phyloP scores from a whole-genome alignment of 2,329 filamentous ascomycete genomes.

The Epichloe typhina region DNA sequence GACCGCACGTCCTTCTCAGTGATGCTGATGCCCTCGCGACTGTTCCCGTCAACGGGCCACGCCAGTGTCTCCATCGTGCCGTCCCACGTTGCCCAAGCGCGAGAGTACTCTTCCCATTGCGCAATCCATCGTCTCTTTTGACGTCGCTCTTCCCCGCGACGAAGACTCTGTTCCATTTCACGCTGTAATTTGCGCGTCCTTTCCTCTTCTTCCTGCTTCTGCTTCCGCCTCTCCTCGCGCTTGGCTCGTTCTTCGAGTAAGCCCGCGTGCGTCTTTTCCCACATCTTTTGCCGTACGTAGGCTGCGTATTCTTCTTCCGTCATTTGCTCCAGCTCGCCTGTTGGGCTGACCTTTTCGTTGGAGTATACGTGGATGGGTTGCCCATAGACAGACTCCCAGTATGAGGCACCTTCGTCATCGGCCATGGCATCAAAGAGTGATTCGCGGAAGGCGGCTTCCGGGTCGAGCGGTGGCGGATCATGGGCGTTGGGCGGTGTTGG shows the following conservation, averaged over 20 bases:
- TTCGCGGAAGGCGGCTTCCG: slow-evolving; percentile 73
- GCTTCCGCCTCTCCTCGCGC: slow-evolving; percentile 38
- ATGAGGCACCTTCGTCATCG: slow-evolving; percentile 88
- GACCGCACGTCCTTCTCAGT: slow-evolving; percentile 46
- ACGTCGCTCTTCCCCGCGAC: slow-evolving; percentile 51
- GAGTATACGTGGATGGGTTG: slow-evolving; percentile 81
- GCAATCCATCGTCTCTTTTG: slow-evolving; percentile 39
- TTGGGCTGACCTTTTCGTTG: slow-evolving; percentile 29
- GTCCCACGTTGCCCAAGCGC: slow-evolving; percentile 48
- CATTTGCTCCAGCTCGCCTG: slow-evolving; percentile 65
- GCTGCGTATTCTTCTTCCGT: slow-evolving; percentile 82
- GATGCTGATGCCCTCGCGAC: slow-evolving; percentile 28
- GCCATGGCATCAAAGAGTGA: slow-evolving; percentile 94
- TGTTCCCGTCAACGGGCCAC: slow-evolving; percentile 61
- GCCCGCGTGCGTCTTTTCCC: slow-evolving; percentile 84
- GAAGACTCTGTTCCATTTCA: slow-evolving; percentile 57
- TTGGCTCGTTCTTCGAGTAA: slow-evolving; percentile 62
- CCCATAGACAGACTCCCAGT: slow-evolving; percentile 94
- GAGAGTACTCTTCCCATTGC: slow-evolving; percentile 52
- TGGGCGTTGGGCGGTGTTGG: slow-evolving; percentile 34
- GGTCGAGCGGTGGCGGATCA: slow-evolving; percentile 38
- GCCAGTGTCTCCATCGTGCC: slow-evolving; percentile 31
- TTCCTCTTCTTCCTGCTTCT: slow-evolving; percentile 37
- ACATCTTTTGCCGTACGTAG: slow-evolving; percentile 82
- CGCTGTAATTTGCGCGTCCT: slow-evolving; percentile 39